Evolutionary conservation across 179 eudicot species (phyloP), one percentile per base, ranked within the genome.

Genomic region (Beta macrorhiza): DNA sequence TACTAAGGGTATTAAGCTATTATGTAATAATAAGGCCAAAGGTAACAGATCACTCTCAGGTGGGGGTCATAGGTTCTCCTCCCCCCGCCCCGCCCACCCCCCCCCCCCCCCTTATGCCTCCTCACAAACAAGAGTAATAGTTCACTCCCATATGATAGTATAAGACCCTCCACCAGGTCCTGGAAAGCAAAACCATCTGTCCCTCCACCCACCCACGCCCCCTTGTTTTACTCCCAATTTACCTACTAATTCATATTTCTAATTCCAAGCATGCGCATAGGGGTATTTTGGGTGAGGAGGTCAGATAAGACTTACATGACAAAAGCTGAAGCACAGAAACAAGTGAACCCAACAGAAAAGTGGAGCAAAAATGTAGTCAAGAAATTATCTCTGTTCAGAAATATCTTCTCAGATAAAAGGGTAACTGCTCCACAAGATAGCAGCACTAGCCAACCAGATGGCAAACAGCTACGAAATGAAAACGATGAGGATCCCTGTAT

Each of bases 391-490:
- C 85, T 90, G 85, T 92, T 89, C 84, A 95, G 87, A 61, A 92
- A 85, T 79, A 93, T 71, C 82, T 90, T 92, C 91, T 95, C 97
- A 56, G 98, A 93, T 58, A 91, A 68, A 49, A 90, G 89, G 74
- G 95, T 93, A 65, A 83, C 83, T 52, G 84, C 64, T 72, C 93
- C 87, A 55, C 95, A 92, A 83, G 90, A 75, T 62, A 93, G 55
- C 84, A 95, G 84, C 67, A 89, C 79, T 17, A 29, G 70, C 94
- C 91, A 94, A 72, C 99, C 99, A 3, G 93, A 89, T 51, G 99
- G 99, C 87, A 97, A 88, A 89, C 99, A 97, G 82, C 85, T 83
- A 67, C 77, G 78, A 61, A 94, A 91, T 77, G 98, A 91, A 81
- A 97, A 97, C 25, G 94, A 87, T 44, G 89, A 85, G 45, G 96